A percentile compares a stretch with the other conserved stretches of the same genome.
These are phyloP conservation scores for Pisolithus tinctorius DNA, from an alignment of 768 basidiomycete species.

Conservation along the genomic window DNA sequence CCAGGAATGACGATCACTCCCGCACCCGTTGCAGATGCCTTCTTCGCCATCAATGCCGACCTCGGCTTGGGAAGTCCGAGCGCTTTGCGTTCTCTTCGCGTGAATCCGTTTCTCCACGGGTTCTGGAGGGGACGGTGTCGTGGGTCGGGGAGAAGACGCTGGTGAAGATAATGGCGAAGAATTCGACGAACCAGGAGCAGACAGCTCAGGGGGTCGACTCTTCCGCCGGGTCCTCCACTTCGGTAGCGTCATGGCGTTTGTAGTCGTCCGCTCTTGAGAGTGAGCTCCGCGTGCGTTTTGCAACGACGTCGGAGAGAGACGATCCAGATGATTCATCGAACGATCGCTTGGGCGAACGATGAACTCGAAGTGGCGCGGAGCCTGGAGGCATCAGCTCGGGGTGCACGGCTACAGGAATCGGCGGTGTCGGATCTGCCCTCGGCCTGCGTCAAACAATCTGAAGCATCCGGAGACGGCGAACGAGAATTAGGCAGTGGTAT, in stretches of 20 bases:
- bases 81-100: slow-evolving; percentile 62
- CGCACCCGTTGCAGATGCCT: slow-evolving; percentile 22
- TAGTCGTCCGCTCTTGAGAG: slow-evolving; percentile 10
- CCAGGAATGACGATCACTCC: slow-evolving; percentile 63
- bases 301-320: slow-evolving; percentile 26
- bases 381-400: slow-evolving; percentile 9
- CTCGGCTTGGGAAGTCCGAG: slow-evolving; percentile 58
- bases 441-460: slow-evolving; percentile 15
- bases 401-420: slow-evolving; percentile 18
- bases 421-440: slow-evolving; percentile 24
- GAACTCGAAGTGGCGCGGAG: slow-evolving; percentile 25
- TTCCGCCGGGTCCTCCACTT: slow-evolving; percentile 24
- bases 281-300: slow-evolving; percentile 30
- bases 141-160: slow-evolving; percentile 30
- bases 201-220: slow-evolving; percentile 38
- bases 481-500: slow-evolving; percentile 35
- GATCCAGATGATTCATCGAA: slow-evolving; percentile 52
- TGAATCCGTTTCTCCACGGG: slow-evolving; percentile 43
- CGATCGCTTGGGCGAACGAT: slow-evolving; percentile 51
- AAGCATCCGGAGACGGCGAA: slow-evolving; percentile 29
- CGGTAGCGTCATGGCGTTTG: slow-evolving; percentile 10
- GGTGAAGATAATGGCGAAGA: slow-evolving; percentile 27
- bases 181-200: slow-evolving; percentile 28
- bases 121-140: slow-evolving; percentile 26
- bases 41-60: slow-evolving; percentile 23